Evolutionary conservation across 2,329 filamentous ascomycete species (phyloP), one percentile per base, ranked within the genome.

Genomic region (Scytalidium lignicola): DNA sequence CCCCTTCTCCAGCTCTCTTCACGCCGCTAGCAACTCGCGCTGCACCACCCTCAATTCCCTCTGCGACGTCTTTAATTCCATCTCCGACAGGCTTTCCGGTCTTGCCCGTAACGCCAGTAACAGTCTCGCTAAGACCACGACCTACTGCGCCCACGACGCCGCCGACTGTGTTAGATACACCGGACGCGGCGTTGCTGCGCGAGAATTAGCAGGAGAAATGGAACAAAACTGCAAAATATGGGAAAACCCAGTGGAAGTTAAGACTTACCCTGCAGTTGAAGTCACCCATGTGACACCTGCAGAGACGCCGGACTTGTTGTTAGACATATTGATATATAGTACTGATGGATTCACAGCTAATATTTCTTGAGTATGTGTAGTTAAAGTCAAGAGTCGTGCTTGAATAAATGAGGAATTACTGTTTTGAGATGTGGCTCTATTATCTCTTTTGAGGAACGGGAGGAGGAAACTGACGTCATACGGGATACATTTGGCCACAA

Each of bases 51-150:
- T 60, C 57, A 20, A 60, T 50, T 1, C 57, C 57, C 37, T 56
- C 44, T 4, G 50, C 53, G 10, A 60, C 49, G 48, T 58, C 52
- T 29, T 58, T 58, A 13, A 60, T 51, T 0, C 56, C 58, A 48
- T 60, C 57, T 1, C 58, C 57, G 29, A 60, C 54, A 1, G 55
- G 55, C 28, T 60, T 60, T 17, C 56, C 57, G 26, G 47, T 47
- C 2, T 46, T 49, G 9, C 58, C 57, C 2, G 57, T 60, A 1
- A 57, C 55, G 4, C 53, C 55, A 32, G 47, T 59, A 18, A 60
- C 51, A 2, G 58, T 60, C 6, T 59, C 57, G n/a, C 58, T 57
- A 2, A 59, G 23, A 2, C 58, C 58, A 13, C 58, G 46, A 9
- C 57, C 58, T 3, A 50, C 58, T 4, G 61, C 50, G 6, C 58